Evolutionary conservation across 305 asterid species (phyloP).

Genomic region (Fraxinus dipetala): DNA sequence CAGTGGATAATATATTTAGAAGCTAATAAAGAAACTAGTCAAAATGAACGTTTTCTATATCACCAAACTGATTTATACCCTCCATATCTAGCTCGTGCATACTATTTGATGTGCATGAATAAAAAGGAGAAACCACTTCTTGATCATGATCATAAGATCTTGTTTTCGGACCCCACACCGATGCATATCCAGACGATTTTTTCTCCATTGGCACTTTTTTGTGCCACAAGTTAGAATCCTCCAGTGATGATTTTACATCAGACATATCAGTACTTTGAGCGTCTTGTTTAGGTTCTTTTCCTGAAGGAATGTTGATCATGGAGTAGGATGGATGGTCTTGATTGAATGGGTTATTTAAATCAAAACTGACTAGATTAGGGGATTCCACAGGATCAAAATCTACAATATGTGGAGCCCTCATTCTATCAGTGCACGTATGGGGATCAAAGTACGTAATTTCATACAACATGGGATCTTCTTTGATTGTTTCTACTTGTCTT

Average conservation of each 20-base stretch:
- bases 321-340: neutral
- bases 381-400: constrained; percentile 27
- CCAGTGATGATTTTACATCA: constrained; percentile 35
- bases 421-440: constrained; percentile 51
- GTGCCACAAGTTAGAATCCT: constrained; percentile 36
- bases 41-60: constrained; percentile 24
- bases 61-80: constrained; percentile 30
- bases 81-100: constrained; percentile 37
- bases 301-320: neutral
- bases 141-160: constrained; percentile 25
- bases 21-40: constrained; percentile 8
- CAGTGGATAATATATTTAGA: neutral
- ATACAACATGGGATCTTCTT: constrained; percentile 32
- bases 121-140: constrained; percentile 26
- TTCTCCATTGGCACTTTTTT: constrained; percentile 15
- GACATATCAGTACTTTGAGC: constrained; percentile 27
- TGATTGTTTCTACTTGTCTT: constrained; percentile 58
- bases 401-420: constrained; percentile 18
- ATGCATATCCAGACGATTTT: constrained; percentile 28
- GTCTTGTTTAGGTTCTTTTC: constrained; percentile 14
- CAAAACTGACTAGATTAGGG: constrained; percentile 35
- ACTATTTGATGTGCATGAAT: constrained; percentile 21
- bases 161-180: constrained; percentile 17
- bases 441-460: constrained; percentile 59
- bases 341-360: constrained; percentile 1